Evolutionary conservation across 2,329 filamentous ascomycete genomes (phyloP).

Genomic region (Geosmithia putterillii): DNA sequence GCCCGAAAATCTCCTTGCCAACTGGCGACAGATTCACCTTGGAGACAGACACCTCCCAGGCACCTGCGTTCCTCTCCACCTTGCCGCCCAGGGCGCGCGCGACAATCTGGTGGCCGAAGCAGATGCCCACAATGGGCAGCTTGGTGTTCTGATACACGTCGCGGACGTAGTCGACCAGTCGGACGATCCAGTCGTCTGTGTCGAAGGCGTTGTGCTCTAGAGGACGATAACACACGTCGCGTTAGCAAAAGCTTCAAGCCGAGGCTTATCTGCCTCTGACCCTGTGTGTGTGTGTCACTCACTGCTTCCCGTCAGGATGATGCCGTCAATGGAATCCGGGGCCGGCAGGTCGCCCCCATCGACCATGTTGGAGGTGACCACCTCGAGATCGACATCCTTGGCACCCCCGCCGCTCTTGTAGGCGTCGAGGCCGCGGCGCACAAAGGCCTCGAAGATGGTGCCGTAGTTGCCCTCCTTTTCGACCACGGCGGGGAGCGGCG

Average conservation of each 20-base stretch:
- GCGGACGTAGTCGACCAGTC: slow-evolving; percentile 24
- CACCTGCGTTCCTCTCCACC: slow-evolving; percentile 22
- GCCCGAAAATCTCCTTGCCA: slow-evolving; percentile 2
- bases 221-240: too few relatives aligned
- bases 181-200: slow-evolving; percentile 29
- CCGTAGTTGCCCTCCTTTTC: slow-evolving; percentile 15
- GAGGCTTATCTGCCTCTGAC: too few relatives aligned
- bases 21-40: slow-evolving; percentile 1
- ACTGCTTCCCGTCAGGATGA: slow-evolving; percentile 21
- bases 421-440: slow-evolving; percentile 12
- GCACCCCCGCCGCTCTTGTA: slow-evolving; percentile 5
- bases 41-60: slow-evolving; percentile 22
- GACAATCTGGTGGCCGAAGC: slow-evolving; percentile 36
- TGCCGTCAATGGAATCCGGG: slow-evolving; percentile 13
- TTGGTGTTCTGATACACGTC: slow-evolving; percentile 18
- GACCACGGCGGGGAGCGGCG: slow-evolving; percentile 13
- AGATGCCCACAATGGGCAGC: slow-evolving; percentile 30
- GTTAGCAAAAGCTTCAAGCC: too few relatives aligned
- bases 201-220: slow-evolving; percentile 26
- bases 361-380: slow-evolving; percentile 18
- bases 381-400: slow-evolving; percentile 9
- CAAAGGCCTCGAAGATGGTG: slow-evolving; percentile 15
- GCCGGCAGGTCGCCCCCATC: slow-evolving; percentile 13
- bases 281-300: slow-evolving; percentile 2
- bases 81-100: slow-evolving; percentile 25